Percentiles rank a stretch among this genome's conserved stretches.
Evolutionary conservation across 1,284 basidiomycete species (phyloP).

Genomic region (Fomitopsis betulina): DNA sequence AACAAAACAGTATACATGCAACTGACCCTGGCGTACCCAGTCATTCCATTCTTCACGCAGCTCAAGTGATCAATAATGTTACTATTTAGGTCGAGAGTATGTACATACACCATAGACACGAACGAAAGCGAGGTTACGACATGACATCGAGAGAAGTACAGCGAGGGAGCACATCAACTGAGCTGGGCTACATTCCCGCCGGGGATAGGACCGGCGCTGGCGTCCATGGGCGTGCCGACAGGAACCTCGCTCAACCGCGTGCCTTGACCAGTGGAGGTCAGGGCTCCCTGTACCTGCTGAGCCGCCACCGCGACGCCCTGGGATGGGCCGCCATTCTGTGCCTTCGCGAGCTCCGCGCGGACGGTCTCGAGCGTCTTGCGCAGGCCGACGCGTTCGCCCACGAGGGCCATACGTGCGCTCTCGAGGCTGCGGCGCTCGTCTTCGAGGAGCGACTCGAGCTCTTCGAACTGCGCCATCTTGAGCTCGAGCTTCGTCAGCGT

Average conservation of each 20-base stretch:
- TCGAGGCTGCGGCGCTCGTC: constrained; percentile 78
- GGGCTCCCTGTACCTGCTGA: constrained; percentile 31
- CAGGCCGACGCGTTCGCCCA: constrained; percentile 60
- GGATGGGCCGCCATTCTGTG: constrained; percentile 17
- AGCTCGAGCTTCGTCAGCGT: constrained; percentile 92
- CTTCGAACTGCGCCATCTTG: constrained; percentile 90
- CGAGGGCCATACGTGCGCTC: constrained; percentile 61
- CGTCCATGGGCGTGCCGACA: constrained; percentile 23
- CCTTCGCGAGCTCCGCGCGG: constrained; percentile 55
- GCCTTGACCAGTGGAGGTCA: constrained; percentile 56
- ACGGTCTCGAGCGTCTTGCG: constrained; percentile 66
- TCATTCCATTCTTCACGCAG: no score
- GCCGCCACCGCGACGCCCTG: constrained; percentile 22
- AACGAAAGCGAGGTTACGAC: neutral
- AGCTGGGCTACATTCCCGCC: constrained; percentile 27
- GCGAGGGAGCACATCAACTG: constrained; percentile 13
- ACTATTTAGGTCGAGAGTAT: neutral
- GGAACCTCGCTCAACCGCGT: constrained; percentile 49
- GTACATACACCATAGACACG: neutral
- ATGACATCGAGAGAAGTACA: neutral
- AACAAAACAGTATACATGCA: neutral
- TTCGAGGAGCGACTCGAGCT: constrained; percentile 85
- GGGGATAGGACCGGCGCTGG: constrained; percentile 28
- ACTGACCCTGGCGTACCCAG: no score
- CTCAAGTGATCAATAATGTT: neutral